These are phyloP conservation scores for Beauveria australis DNA, from an alignment of 2,329 filamentous ascomycete genomes.

Conservation along the genomic window DNA sequence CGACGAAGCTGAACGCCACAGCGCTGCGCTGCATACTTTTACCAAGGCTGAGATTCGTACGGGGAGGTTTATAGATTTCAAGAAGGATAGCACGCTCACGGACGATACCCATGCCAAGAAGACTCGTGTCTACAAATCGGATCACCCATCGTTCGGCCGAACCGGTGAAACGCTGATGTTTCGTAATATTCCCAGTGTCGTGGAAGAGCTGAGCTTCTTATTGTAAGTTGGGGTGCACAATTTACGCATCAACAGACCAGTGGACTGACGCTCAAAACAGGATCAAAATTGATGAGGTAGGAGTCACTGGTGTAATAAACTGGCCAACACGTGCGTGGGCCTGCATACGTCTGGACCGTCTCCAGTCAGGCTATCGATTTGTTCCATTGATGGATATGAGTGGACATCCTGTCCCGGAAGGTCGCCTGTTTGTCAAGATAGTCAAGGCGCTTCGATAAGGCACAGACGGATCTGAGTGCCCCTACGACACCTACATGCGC, in stretches of 20 bases:
- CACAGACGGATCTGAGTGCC: neutral
- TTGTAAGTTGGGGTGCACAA: conserved; percentile 42
- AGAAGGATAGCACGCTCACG: conserved; percentile 22
- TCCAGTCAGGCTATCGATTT: conserved; percentile 47
- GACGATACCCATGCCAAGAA: conserved; percentile 53
- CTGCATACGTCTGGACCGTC: conserved; percentile 51
- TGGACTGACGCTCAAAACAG: conserved; percentile 22
- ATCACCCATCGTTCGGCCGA: conserved; percentile 55
- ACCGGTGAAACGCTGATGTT: conserved; percentile 50
- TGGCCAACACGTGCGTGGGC: conserved; percentile 43
- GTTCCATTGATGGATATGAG: conserved; percentile 40
- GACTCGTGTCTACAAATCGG: conserved; percentile 46
- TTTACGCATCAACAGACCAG: neutral
- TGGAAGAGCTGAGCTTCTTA: conserved; percentile 64
- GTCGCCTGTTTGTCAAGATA: conserved; percentile 44
- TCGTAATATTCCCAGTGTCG: conserved; percentile 46
- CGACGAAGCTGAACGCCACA: conserved; percentile 20
- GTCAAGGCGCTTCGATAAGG: conserved; percentile 32
- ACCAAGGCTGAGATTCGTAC: conserved; percentile 77
- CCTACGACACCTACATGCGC: too few relatives aligned
- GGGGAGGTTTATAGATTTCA: conserved; percentile 44
- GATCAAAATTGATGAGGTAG: conserved; percentile 46
- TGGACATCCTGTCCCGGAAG: conserved; percentile 35
- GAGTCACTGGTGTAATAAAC: conserved; percentile 24
- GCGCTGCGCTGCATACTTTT: conserved; percentile 52